These are phyloP conservation scores for Penicillium verrucosum DNA, from an alignment of 2,329 filamentous ascomycete species.

Conservation along the genomic window DNA sequence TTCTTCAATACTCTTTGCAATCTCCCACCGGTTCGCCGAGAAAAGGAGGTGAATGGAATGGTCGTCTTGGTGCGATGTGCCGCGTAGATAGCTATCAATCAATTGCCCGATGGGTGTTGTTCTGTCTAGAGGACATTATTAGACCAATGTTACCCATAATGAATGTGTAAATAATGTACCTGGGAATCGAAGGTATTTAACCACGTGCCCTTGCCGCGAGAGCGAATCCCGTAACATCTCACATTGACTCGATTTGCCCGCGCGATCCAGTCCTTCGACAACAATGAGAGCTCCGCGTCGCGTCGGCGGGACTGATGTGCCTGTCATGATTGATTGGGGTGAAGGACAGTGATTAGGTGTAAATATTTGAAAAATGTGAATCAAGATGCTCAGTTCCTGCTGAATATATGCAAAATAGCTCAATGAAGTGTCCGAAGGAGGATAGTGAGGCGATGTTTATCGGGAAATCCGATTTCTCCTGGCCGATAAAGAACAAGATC, in stretches of 20 bases:
- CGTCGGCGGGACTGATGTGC: conserved; percentile 1
- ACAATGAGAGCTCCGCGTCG: conserved; percentile 71
- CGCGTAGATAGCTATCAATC: conserved; percentile 79
- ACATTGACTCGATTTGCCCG: conserved; percentile 90
- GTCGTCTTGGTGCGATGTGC: conserved; percentile 71
- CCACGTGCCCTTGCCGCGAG: conserved; percentile 48
- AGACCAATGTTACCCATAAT: conserved; percentile 6
- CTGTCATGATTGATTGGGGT: not conserved
- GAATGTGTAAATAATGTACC: conserved; percentile 41
- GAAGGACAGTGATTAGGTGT: not conserved
- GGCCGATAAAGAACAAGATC: conserved; percentile 19
- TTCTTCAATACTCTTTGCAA: conserved; percentile 41
- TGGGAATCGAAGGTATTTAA: conserved; percentile 64
- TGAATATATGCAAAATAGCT: not conserved
- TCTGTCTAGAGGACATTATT: conserved; percentile 56
- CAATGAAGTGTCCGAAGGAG: not conserved
- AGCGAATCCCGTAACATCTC: conserved; percentile 60
- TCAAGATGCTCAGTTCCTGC: not conserved
- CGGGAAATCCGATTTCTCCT: conserved; percentile 15
- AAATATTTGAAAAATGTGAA: not conserved
- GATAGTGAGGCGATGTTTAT: conserved; percentile 9
- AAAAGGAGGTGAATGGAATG: conserved; percentile 88
- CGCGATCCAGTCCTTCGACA: conserved; percentile 83
- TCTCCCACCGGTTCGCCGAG: conserved; percentile 87
- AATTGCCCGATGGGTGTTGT: conserved; percentile 80